Evolutionary conservation across 352 stramenopile species (phyloP).

Genomic region (Globisporangium radiosum): DNA sequence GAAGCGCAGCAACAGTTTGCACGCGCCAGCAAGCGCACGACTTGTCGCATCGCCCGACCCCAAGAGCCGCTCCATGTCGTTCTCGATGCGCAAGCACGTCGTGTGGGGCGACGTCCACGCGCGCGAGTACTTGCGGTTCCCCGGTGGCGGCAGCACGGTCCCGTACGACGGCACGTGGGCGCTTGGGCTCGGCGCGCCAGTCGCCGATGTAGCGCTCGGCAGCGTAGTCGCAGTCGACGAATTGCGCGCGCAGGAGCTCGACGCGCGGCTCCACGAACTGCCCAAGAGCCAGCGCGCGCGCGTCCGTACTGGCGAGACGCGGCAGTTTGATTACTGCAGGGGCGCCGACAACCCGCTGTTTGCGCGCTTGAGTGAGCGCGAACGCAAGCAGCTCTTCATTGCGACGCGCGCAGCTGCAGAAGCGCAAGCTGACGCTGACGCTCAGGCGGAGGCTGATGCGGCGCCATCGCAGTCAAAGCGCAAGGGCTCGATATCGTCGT

Average conservation of each 20-base stretch:
- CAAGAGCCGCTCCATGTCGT: conserved; percentile 61
- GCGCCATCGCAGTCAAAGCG: neutral
- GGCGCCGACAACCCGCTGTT: conserved; percentile 77
- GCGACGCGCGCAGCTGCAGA: conserved; percentile 13
- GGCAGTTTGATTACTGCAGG: conserved; percentile 78
- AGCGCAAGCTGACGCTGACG: conserved; percentile 1
- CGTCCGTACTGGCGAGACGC: conserved; percentile 61
- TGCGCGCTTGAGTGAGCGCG: conserved; percentile 50
- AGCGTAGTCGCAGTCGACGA: conserved; percentile 68
- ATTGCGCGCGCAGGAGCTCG: conserved; percentile 35
- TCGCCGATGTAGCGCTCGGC: conserved; percentile 62
- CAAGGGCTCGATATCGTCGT: conserved; percentile 15
- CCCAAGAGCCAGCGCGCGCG: conserved; percentile 48
- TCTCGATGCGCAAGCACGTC: conserved; percentile 60
- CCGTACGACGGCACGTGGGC: conserved; percentile 82
- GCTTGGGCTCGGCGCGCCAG: conserved; percentile 51
- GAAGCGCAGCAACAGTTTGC: conserved; percentile 62
- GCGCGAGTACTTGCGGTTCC: conserved; percentile 75
- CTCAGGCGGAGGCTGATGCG: no score
- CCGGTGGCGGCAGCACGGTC: conserved; percentile 62
- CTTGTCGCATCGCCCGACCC: conserved; percentile 11
- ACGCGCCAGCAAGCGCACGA: conserved; percentile 27
- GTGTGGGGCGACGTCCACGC: conserved; percentile 68
- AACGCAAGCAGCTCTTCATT: conserved; percentile 66
- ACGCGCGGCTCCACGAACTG: conserved; percentile 50